These are phyloP conservation scores for Citeromyces nyonsensis DNA, from an alignment of 805 yeast genomes.

Conservation along the genomic window DNA sequence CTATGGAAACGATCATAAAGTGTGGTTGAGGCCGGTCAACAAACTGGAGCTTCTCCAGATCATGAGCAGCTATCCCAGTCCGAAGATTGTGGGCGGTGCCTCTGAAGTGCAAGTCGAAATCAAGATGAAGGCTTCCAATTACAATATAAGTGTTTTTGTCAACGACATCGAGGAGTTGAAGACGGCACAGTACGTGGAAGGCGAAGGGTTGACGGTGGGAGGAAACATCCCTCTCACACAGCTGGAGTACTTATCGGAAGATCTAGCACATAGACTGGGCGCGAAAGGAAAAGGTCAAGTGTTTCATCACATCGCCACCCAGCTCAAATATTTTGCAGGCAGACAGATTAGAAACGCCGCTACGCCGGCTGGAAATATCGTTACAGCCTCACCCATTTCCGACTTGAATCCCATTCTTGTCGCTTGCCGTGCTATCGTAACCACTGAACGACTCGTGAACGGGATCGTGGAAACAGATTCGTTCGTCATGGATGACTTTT, in stretches of 20 bases:
- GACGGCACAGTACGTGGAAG: slow-evolving; percentile 18
- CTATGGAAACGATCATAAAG: slow-evolving; percentile 19
- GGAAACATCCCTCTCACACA: slow-evolving; percentile 23
- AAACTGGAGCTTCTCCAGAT: slow-evolving; percentile 19
- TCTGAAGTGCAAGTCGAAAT: slow-evolving; percentile 31
- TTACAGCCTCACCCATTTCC: slow-evolving; percentile 32
- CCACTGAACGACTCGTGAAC: slow-evolving; percentile 14
- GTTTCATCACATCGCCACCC: slow-evolving; percentile 19
- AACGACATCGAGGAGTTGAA: slow-evolving; percentile 24
- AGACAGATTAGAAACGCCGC: slow-evolving; percentile 33
- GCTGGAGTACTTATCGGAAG: slow-evolving; percentile 19
- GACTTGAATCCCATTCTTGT: slow-evolving; percentile 29
- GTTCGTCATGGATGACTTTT: slow-evolving; percentile 22
- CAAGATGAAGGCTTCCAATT: slow-evolving; percentile 23
- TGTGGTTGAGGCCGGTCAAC: slow-evolving; percentile 28
- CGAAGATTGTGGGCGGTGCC: slow-evolving; percentile 28
- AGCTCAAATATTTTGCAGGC: slow-evolving; percentile 29
- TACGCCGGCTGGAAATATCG: slow-evolving; percentile 31
- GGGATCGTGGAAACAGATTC: slow-evolving; percentile 10
- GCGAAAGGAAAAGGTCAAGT: slow-evolving; percentile 15
- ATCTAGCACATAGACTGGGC: slow-evolving; percentile 10
- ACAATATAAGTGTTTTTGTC: slow-evolving; percentile 21
- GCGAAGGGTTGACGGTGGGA: slow-evolving; percentile 23
- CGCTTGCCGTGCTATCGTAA: slow-evolving; percentile 21
- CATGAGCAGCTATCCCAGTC: slow-evolving; percentile 15